Conservation (phyloP, 2,329 filamentous ascomycete genomes). For the Sclerotinia sclerotiorum region DNA sequence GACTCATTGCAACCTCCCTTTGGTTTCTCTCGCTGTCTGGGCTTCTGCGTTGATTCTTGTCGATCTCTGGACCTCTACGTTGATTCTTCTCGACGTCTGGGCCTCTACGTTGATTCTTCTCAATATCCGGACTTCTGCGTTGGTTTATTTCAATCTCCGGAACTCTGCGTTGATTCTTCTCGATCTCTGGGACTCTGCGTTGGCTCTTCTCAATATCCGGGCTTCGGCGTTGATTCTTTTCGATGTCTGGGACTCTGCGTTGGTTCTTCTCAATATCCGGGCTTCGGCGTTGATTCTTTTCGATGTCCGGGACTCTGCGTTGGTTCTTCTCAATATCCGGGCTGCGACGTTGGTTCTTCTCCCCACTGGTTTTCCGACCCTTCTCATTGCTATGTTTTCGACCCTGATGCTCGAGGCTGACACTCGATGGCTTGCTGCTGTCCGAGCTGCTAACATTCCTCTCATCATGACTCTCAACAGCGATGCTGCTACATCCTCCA, state of each 20-base stretch:
- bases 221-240: neutral
- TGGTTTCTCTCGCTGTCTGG: constrained; percentile 3
- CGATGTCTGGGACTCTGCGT: neutral
- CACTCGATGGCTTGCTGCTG: constrained; percentile 54
- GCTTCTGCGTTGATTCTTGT: neutral
- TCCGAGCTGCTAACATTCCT: constrained; percentile 64
- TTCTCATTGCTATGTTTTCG: constrained; percentile 20
- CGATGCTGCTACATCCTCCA: constrained; percentile 37
- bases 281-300: neutral
- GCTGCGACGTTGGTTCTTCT: constrained; percentile 10
- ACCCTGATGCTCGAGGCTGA: constrained; percentile 34
- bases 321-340: neutral
- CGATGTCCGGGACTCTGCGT: neutral
- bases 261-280: too few species aligned
- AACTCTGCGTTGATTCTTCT: neutral
- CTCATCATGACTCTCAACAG: constrained; percentile 48
- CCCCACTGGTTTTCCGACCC: constrained; percentile 16
- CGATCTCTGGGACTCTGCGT: too few species aligned
- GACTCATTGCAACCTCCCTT: constrained; percentile 18
- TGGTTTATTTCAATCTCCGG: constrained; percentile 1
- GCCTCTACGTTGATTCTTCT: neutral
- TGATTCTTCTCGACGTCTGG: too few species aligned
- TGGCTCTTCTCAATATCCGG: neutral
- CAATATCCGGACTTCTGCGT: constrained; percentile 2
- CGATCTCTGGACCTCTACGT: neutral